phyloP scores from a whole-genome alignment of 78 protist species.

The Bodo saltans region DNA sequence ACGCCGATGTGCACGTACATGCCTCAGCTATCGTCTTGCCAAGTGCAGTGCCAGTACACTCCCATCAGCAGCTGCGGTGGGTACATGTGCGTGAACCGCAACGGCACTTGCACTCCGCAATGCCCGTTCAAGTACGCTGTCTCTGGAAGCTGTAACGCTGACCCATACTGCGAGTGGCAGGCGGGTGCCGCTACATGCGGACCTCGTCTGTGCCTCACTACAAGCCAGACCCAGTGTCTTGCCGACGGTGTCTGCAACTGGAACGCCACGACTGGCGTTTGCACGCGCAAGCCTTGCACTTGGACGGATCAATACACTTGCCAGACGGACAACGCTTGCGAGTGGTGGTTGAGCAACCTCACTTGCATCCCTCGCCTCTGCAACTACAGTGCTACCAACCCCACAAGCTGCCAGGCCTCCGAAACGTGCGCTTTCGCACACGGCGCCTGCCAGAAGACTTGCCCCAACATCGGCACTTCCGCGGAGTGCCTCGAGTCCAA shows the following conservation, averaged over 20 bases:
- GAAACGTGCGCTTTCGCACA: not conserved
- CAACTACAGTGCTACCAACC: not conserved
- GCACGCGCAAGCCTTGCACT: not conserved
- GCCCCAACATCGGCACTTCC: not conserved
- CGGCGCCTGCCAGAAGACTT: not conserved
- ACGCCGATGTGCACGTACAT: not conserved
- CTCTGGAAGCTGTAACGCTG: not conserved
- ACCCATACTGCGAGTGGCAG: not conserved
- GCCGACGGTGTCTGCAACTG: not conserved
- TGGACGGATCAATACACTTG: not conserved
- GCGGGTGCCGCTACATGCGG: not conserved
- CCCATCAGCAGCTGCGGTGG: not conserved
- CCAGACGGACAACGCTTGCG: not conserved
- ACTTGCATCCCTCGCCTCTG: not conserved
- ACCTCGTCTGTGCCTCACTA: not conserved
- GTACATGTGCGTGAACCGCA: not conserved
- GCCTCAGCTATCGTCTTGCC: not conserved
- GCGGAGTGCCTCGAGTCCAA: not conserved
- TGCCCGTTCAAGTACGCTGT: not conserved
- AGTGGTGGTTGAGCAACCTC: not conserved
- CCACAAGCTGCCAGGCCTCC: not conserved
- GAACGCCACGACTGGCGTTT: not conserved
- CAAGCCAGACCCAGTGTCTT: not conserved
- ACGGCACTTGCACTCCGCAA: not conserved
- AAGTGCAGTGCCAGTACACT: not conserved